phyloP scores from a whole-genome alignment of 2,329 filamentous ascomycete species.

The Neobulgaria alba region DNA sequence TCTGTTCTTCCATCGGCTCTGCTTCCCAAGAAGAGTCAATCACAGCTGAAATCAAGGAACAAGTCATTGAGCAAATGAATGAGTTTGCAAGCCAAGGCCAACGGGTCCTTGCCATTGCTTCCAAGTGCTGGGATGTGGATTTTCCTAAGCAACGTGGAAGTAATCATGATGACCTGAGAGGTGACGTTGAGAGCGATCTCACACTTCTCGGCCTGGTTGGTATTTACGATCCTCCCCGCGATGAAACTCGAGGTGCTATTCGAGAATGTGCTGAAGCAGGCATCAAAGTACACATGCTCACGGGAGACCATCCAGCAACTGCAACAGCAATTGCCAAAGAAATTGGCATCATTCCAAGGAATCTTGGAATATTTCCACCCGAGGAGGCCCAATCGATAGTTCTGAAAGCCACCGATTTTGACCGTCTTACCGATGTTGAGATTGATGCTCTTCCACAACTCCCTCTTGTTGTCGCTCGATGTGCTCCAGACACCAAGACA shows the following conservation, averaged over 20 bases:
- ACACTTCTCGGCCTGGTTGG: conserved; percentile 47
- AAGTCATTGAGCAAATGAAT: conserved; percentile 47
- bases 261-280: conserved; percentile 57
- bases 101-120: conserved; percentile 50
- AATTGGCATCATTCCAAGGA: conserved; percentile 42
- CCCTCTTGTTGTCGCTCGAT: conserved; percentile 45
- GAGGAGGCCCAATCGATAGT: conserved; percentile 41
- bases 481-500: conserved; percentile 44
- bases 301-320: conserved; percentile 47
- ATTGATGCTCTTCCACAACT: conserved; percentile 41
- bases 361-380: conserved; percentile 35
- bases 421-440: conserved; percentile 37
- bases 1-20: conserved; percentile 40
- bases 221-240: conserved; percentile 50
- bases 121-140: conserved; percentile 24
- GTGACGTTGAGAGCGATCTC: conserved; percentile 43
- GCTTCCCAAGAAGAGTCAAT: conserved; percentile 33
- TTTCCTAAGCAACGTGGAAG: conserved; percentile 12
- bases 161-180: conserved; percentile 16
- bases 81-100: conserved; percentile 48
- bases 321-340: conserved; percentile 48
- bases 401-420: conserved; percentile 44
- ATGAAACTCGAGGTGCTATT: conserved; percentile 49
- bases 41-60: conserved; percentile 32
- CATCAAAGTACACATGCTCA: conserved; percentile 71